Evolutionary conservation across 345 rosid species (phyloP), one percentile per base, ranked within the genome.

Genomic region (Gossypium anomalum): DNA sequence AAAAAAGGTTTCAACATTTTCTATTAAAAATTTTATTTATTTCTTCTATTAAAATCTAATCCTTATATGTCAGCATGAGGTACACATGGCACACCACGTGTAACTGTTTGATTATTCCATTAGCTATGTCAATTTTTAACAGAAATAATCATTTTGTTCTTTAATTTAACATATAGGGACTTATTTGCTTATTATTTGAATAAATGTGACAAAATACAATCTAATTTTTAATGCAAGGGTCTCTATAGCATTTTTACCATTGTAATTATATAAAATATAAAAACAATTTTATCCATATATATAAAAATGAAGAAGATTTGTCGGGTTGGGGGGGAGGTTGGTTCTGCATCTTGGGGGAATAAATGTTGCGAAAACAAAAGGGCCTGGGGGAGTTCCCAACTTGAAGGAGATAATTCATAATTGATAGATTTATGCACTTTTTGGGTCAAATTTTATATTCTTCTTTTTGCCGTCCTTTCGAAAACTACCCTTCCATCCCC

Each of bases 261-360:
- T 1, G 0, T 5, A 34, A 34, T 34, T 5, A 5, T 34, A 34
- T 34, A 34, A 34, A 34, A 34, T 34, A 34, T 34, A 5, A 34
- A 34, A 34, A 34, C 38, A 51, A 51, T 51, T 16, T 5, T 51
- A 51, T 51, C 55, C n/a, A 16, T 51, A 51, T 51, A 51, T 51
- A 51, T 14, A 14, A 34, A 34, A 34, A 15, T 14, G 62, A 14
- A 11, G 1, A 57, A 1, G 62, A 13, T 65, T 80, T 80, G 82
- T 76, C 70, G 67, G 71, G 19, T 25, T 51, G 0, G n/a, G 73
- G 76, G 82, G 82, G 22, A 72, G 82, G 82, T 67, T 43, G 44
- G 9, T 48, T 56, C 3, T 16, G 57, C 48, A 63, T 76, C 58
- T 72, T 43, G 77, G 77, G 56, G 25, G 52, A 65, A 41, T 80